Conservation (phyloP, 495 filamentous ascomycete species). For the Hyaloscypha variabilis region DNA sequence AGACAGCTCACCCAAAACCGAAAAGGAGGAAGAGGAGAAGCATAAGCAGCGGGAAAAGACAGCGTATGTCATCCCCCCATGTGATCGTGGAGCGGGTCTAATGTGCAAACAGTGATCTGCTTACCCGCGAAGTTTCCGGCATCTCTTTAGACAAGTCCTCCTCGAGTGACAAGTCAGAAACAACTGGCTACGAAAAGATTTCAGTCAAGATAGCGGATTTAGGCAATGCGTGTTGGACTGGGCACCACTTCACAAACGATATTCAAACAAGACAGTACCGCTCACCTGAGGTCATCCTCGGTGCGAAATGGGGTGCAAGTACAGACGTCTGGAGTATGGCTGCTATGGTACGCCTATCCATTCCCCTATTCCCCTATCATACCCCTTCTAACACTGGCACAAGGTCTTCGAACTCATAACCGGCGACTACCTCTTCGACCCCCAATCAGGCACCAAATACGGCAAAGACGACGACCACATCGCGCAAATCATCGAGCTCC, state of each 20-base stretch:
- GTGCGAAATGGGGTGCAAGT: slow-evolving; percentile 97
- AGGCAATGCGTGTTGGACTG: slow-evolving; percentile 98
- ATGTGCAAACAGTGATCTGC: slow-evolving; percentile 65
- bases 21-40: slow-evolving; percentile 59
- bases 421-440: slow-evolving; percentile 98
- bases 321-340: slow-evolving; percentile 99
- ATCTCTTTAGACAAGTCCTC: slow-evolving; percentile 86
- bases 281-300: slow-evolving; percentile 95
- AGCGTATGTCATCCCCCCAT: slow-evolving; percentile 66
- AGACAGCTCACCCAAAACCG: slow-evolving; percentile 42
- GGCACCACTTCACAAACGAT: slow-evolving; percentile 98
- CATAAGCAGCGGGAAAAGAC: slow-evolving; percentile 93
- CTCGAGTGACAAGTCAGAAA: slow-evolving; percentile 50
- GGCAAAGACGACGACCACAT: slow-evolving; percentile 99
- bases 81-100: slow-evolving; percentile 2
- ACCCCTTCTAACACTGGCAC: background rate
- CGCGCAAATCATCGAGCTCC: slow-evolving; percentile 96
- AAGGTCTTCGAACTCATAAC: slow-evolving; percentile 98
- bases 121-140: slow-evolving; percentile 90
- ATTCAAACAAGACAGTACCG: slow-evolving; percentile 98
- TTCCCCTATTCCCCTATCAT: background rate
- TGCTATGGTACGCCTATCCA: slow-evolving; percentile 73
- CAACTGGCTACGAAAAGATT: slow-evolving; percentile 70
- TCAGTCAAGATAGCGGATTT: slow-evolving; percentile 99
- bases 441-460: slow-evolving; percentile 98